Evolutionary conservation across 345 rosid species (phyloP), one percentile per base, ranked within the genome.

Genomic region (Euclidium syriacum): DNA sequence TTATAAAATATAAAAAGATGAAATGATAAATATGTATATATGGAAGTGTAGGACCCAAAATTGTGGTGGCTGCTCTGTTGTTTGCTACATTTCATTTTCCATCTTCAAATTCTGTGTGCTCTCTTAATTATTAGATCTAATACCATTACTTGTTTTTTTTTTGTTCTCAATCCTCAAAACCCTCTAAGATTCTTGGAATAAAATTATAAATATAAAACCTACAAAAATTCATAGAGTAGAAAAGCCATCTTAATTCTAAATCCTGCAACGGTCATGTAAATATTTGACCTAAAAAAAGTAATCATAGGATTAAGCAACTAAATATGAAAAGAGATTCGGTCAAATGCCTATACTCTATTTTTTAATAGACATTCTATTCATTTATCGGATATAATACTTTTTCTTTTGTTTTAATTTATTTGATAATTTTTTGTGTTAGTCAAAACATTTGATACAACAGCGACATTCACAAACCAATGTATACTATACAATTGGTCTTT

Each of bases 91-190:
- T 11, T 33, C 73, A 41, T 59, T 50, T 60, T 59, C 67, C n/a
- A 10, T 61, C 49, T 61, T 69, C 68, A 53, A 62, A 62, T 30
- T 62, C 50, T 62, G 43, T 62, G 74, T 70, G 74, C 68, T 70
- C 67, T 49, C 56, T 32, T 58, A 16, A 39, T 19, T 38, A 30
- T 18, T 43, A 16, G 17, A 26, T 4, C 10, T 7, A 48, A 58
- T 16, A 60, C 55, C 49, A 59, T 24, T 58, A 3, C 36, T 67
- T 67, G 24, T 2, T 27, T n/a, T 44, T 43, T 6, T 33, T 1
- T 5, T 29, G 5, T 29, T 29, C 33, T 23, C 39, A 50, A 4
- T 23, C 30, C 15, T 49, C 27, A 16, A 58, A 40, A 14, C 27
- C 18, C 4, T 15, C 14, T 1, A 2, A 2, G 27, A 17, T 1